phyloP scores from a whole-genome alignment of 2,329 filamentous ascomycete genomes.

The Xylariales sp. region DNA sequence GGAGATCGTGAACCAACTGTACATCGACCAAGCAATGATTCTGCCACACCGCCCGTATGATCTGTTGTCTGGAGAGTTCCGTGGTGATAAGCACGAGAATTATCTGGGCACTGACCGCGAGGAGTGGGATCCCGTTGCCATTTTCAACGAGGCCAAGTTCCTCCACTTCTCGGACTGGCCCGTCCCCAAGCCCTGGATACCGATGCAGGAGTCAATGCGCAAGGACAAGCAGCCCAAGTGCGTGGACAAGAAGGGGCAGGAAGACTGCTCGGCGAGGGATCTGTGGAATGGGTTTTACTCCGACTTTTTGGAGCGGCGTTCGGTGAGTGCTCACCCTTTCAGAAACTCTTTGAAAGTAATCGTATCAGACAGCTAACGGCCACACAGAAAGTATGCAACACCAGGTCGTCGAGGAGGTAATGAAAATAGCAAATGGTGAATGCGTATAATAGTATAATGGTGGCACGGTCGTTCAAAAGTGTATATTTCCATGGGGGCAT shows the following conservation, averaged over 20 bases:
- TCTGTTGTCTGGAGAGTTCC: slow-evolving; percentile 59
- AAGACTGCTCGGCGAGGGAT: slow-evolving; percentile 27
- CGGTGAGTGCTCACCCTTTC: slow-evolving; percentile 22
- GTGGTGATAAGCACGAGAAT: slow-evolving; percentile 40
- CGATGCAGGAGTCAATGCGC: slow-evolving; percentile 20
- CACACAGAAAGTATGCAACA: slow-evolving; percentile 8
- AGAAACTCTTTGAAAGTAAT: no score
- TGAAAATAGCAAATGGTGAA: neutral
- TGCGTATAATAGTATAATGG: neutral
- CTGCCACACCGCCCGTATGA: slow-evolving; percentile 61
- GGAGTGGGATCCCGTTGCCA: slow-evolving; percentile 51
- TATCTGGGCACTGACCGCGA: slow-evolving; percentile 37
- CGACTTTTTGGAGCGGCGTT: slow-evolving; percentile 27
- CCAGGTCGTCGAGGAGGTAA: neutral
- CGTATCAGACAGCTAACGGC: neutral
- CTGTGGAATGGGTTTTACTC: slow-evolving; percentile 30
- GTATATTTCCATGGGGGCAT: neutral
- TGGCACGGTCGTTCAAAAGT: neutral
- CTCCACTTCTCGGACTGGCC: slow-evolving; percentile 72
- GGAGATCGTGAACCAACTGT: slow-evolving; percentile 62
- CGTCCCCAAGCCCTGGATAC: slow-evolving; percentile 53
- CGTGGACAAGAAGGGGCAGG: slow-evolving; percentile 18
- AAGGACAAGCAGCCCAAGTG: slow-evolving; percentile 28
- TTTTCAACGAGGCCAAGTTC: slow-evolving; percentile 57
- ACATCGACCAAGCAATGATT: slow-evolving; percentile 52